phyloP scores from a whole-genome alignment of 2,329 filamentous ascomycete genomes.

The Colletotrichum sp. region DNA sequence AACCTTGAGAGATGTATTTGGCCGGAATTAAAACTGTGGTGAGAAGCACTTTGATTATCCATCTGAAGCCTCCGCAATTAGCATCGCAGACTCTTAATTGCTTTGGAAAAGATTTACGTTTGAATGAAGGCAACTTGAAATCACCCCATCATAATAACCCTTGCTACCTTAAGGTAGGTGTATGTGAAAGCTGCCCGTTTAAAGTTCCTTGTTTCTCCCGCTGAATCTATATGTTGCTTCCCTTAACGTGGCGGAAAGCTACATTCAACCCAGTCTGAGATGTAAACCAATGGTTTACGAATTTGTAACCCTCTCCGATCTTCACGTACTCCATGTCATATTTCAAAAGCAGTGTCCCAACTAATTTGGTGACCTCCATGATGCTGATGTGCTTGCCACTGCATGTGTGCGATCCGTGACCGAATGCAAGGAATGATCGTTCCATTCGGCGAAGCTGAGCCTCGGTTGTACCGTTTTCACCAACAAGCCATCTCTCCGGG shows the following conservation, averaged over 20 bases:
- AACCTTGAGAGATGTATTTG: too few relatives aligned
- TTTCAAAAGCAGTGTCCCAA: background rate
- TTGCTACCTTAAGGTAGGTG: too few relatives aligned
- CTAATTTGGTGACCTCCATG: background rate
- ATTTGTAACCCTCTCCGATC: fast-evolving
- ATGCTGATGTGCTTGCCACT: background rate
- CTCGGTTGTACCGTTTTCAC: background rate
- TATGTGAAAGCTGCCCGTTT: too few relatives aligned
- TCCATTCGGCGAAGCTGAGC: background rate
- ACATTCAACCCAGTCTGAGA: background rate
- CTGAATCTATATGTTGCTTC: background rate
- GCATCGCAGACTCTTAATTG: too few relatives aligned
- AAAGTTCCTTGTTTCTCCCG: too few relatives aligned
- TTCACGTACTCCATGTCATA: background rate
- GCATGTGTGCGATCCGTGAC: background rate
- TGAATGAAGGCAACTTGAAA: too few relatives aligned
- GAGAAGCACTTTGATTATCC: too few relatives aligned
- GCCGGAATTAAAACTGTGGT: too few relatives aligned
- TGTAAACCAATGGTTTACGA: background rate
- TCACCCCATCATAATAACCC: too few relatives aligned
- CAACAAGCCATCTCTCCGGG: background rate
- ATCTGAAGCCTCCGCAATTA: too few relatives aligned
- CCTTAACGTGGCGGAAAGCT: fast-evolving
- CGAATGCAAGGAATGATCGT: background rate
- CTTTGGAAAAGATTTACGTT: too few relatives aligned